Evolutionary conservation across 208 protist species (phyloP).

Genomic region (Trypanosoma caninum): DNA sequence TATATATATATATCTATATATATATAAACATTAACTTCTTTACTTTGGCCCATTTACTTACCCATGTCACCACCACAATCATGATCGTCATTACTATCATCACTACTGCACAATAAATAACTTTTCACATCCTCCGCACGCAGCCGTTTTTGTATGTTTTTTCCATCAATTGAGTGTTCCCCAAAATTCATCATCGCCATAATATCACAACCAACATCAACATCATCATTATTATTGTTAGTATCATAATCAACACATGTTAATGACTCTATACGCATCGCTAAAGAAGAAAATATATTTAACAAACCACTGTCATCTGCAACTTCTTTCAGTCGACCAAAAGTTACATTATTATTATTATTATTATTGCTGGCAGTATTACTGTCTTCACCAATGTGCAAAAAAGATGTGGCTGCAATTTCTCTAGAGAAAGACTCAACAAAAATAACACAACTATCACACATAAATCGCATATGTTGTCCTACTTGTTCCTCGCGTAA

Average conservation of each 20-base stretch:
- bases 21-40: background rate
- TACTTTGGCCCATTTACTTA: too few relatives aligned
- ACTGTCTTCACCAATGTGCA: background rate
- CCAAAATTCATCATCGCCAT: too few relatives aligned
- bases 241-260: background rate
- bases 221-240: background rate
- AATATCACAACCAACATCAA: too few relatives aligned
- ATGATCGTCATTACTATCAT: background rate
- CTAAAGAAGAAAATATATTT: conserved; percentile 6
- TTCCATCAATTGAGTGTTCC: background rate
- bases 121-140: background rate
- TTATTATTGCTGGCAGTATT: too few relatives aligned
- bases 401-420: background rate
- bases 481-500: background rate
- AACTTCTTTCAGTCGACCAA: background rate
- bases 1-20: background rate
- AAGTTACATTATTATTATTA: too few relatives aligned
- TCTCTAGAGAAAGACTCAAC: background rate
- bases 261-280: conserved; percentile 11
- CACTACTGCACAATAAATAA: background rate
- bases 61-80: background rate
- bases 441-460: conserved; percentile 3
- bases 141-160: background rate
- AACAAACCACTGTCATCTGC: background rate
- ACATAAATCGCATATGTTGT: background rate